A percentile compares a stretch with the other conserved stretches of the same genome.
Evolutionary conservation across 352 stramenopile genomes (phyloP).

Genomic region (Phytopythium boreale): DNA sequence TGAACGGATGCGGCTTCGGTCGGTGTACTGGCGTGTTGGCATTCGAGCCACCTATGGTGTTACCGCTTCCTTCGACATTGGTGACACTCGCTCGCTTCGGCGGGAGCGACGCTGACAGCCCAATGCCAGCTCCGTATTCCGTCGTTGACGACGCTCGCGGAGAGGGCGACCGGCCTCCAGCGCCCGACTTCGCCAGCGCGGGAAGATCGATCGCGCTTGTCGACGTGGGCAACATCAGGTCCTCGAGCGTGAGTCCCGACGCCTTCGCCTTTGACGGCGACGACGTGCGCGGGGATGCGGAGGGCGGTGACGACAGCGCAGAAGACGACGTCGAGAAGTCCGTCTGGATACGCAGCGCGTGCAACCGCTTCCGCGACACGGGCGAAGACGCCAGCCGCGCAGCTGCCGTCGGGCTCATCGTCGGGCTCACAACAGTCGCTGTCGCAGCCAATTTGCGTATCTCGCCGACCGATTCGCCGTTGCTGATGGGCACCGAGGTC

Average conservation of each 20-base stretch:
- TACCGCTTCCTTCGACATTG: slow-evolving; percentile 4
- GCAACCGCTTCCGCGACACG: neutral
- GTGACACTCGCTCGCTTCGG: slow-evolving; percentile 3
- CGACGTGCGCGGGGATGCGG: slow-evolving; percentile 12
- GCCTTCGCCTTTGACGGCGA: neutral
- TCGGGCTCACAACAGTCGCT: neutral
- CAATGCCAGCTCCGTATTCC: neutral
- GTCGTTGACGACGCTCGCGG: neutral
- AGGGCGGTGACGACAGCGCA: slow-evolving; percentile 14
- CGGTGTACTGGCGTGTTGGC: slow-evolving; percentile 3
- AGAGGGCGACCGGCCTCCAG: neutral
- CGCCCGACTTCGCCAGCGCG: neutral
- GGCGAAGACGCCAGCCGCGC: neutral
- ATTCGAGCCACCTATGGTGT: slow-evolving; percentile 3
- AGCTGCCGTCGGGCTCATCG: slow-evolving; percentile 2
- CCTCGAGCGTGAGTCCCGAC: neutral
- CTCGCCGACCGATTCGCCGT: neutral
- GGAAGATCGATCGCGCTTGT: neutral
- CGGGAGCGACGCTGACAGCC: slow-evolving; percentile 1
- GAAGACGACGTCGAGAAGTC: slow-evolving; percentile 20
- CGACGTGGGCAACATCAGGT: slow-evolving; percentile 1
- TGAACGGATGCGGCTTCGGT: slow-evolving; percentile 46
- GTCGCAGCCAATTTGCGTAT: neutral
- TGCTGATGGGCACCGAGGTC: neutral
- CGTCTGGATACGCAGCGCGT: slow-evolving; percentile 31